phyloP scores from a whole-genome alignment of 345 rosid species.

The Sisymbrium altissimum region DNA sequence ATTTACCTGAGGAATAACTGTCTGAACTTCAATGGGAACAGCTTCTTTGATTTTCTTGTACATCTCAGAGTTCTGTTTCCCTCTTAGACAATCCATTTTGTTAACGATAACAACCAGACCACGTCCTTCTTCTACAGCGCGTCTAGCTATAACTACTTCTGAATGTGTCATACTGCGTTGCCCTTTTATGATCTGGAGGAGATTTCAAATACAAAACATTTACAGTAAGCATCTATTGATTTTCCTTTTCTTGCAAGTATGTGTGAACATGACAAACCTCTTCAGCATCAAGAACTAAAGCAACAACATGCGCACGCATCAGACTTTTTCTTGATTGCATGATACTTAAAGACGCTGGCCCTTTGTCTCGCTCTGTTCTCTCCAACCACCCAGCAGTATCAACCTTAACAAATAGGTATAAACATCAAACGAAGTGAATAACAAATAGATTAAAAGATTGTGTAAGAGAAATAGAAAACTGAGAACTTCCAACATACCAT shows the following conservation, averaged over 20 bases:
- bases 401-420: slow-evolving; percentile 45
- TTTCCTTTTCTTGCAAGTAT: background rate
- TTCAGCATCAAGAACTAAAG: slow-evolving; percentile 91
- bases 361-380: slow-evolving; percentile 79
- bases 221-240: background rate
- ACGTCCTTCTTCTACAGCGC: slow-evolving; percentile 95
- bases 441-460: background rate
- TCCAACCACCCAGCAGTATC: slow-evolving; percentile 99
- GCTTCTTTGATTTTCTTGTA: slow-evolving; percentile 77
- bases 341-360: slow-evolving; percentile 84
- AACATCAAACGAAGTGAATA: background rate
- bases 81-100: slow-evolving; percentile 89
- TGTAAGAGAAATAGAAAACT: background rate
- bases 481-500: slow-evolving; percentile 44
- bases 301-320: slow-evolving; percentile 93
- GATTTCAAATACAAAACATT: slow-evolving; percentile 9
- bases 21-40: slow-evolving; percentile 92
- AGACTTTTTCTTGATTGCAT: slow-evolving; percentile 94
- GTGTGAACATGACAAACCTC: slow-evolving; percentile 49
- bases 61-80: slow-evolving; percentile 48
- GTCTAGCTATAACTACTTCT: slow-evolving; percentile 93
- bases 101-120: slow-evolving; percentile 84
- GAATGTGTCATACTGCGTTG: slow-evolving; percentile 86
- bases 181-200: slow-evolving; percentile 62
- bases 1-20: slow-evolving; percentile 82